Base-by-base conservation (phyloP, 495 filamentous ascomycete genomes). In the Aspergillus biplanus region DNA sequence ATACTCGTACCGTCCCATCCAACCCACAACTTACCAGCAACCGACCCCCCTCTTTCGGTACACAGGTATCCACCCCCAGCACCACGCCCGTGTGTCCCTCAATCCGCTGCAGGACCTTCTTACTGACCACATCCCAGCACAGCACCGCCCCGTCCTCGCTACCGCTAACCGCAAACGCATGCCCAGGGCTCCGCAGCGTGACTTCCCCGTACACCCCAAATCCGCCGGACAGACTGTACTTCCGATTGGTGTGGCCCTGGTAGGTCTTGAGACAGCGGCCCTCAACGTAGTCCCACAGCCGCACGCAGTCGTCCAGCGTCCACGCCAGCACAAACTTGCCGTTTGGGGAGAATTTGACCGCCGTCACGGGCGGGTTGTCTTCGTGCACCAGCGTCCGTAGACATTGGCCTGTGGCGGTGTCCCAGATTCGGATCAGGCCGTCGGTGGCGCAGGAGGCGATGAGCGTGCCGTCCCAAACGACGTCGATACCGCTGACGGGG, bases 321-420 rank as follows among this genome's bases (percentile, higher is more conserved):
- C 91, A 97, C 13, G 95, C 95, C 5, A 97, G 82, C 27, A 98
- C 87, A 74, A 90, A 97, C 53, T 90, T 91, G 27, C 95, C 93
- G 69, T 99, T 99, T 4, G 96, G 95, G 44, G 89, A 89, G 77
- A 98, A 99, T 66, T 89, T 88, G 34, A 97, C 95, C 42, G 86
- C 88, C n/a, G 90, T 91, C 0, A 97, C 92, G 9, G 93, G 87
- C 2, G 92, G 91, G 73, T 96, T 96, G 75, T 98, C 96, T 77
- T 97, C 95, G 81, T 97, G 92, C 6, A 99, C 92, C 6, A 99
- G 81, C 0, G 95, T 99, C 33, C 92, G 87, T 12, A 99, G 83
- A 80, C 95, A 99, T 76, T 98, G 96, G 6, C 96, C 96, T 16
- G 94, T 96, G 34, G 88, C 87, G 6, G 96, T 97, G 69, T 99